Base-by-base conservation (phyloP, 352 stramenopile species). In the Globisporangium takayamanum region DNA sequence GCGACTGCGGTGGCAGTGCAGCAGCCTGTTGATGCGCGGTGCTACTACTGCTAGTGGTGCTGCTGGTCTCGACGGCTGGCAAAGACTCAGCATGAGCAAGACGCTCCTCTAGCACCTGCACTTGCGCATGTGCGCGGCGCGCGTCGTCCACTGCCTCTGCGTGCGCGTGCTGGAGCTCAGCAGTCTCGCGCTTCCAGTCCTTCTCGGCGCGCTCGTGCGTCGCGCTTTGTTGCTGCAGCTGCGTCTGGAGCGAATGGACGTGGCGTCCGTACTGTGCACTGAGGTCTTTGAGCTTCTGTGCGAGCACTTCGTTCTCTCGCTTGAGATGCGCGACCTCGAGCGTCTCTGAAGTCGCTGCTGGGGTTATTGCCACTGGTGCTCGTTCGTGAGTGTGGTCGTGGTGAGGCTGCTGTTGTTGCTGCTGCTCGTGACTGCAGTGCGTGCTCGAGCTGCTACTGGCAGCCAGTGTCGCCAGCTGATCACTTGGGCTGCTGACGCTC, bases 301-400 rank as follows among this genome's bases (percentile, higher is more conserved):
- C 30, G 16, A 57, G 41, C 52, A 25, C 25, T 36, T 39, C n/a
- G 41, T 57, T 57, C 11, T 57, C 52, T 44, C 41, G 33, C 37
- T 28, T 48, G 36, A 57, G 52, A 6, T 11, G 26, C 20, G 20
- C 8, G 20, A 57, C 7, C n/a, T 54, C 50, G 28, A 54, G 50
- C 33, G 20, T 26, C 44, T 49, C 44, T 15, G 20, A 18, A 2
- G 5, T 49, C 44, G 8, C 20, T 26, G 44, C 44, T 49, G 44
- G 6, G n/a, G 5, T 6, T 26, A n/a, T 6, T 49, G 41, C 33
- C 33, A 39, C 41, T 46, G 41, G 14, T 14, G 41, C 4, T 39
- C 1, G 33, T 11, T 12, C 8, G 33, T 39, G 33, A 2, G 4
- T 11, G 8, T 39, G 33, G 8, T 39, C 4, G 33, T 12, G 4